These are phyloP conservation scores for Perilla frutescens DNA, from an alignment of 257 asterid species.

Conservation along the genomic window DNA sequence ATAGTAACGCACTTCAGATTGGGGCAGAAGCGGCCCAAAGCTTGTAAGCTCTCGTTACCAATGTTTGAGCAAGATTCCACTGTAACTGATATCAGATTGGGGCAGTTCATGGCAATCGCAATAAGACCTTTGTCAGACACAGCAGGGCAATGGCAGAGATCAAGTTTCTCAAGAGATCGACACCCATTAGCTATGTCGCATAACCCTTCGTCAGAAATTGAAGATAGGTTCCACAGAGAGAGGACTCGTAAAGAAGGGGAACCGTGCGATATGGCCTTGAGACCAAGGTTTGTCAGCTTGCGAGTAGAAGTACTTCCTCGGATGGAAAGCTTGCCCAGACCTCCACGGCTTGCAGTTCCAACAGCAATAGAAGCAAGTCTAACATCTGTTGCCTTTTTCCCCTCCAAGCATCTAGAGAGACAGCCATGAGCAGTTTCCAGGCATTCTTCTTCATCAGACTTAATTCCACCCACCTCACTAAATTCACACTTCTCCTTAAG, in stretches of 20 bases:
- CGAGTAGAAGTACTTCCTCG: slow-evolving; percentile 59
- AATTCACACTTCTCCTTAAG: slow-evolving; percentile 38
- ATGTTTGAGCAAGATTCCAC: slow-evolving; percentile 78
- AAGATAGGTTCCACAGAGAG: slow-evolving; percentile 70
- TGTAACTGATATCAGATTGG: slow-evolving; percentile 62
- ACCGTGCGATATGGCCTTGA: slow-evolving; percentile 70
- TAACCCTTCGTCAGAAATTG: slow-evolving; percentile 75
- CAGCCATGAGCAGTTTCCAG: slow-evolving; percentile 49
- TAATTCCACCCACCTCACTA: slow-evolving; percentile 18
- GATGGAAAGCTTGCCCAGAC: slow-evolving; percentile 85
- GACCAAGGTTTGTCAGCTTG: slow-evolving; percentile 65
- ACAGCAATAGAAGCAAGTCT: slow-evolving; percentile 86
- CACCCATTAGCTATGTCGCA: slow-evolving; percentile 66
- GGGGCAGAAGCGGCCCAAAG: slow-evolving; percentile 64
- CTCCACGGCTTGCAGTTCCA: slow-evolving; percentile 76
- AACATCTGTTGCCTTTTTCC: slow-evolving; percentile 83
- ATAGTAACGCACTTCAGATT: slow-evolving; percentile 61
- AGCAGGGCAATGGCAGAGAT: slow-evolving; percentile 67
- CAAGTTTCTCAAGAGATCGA: slow-evolving; percentile 72
- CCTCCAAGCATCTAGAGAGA: slow-evolving; percentile 82
- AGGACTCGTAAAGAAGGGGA: slow-evolving; percentile 73
- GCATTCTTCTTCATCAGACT: slow-evolving; percentile 40
- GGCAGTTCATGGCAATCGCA: slow-evolving; percentile 74
- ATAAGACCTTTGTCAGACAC: slow-evolving; percentile 68
- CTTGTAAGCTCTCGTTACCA: slow-evolving; percentile 68